phyloP scores from a whole-genome alignment of 2,329 filamentous ascomycete species.

The Fusarium beomiforme region DNA sequence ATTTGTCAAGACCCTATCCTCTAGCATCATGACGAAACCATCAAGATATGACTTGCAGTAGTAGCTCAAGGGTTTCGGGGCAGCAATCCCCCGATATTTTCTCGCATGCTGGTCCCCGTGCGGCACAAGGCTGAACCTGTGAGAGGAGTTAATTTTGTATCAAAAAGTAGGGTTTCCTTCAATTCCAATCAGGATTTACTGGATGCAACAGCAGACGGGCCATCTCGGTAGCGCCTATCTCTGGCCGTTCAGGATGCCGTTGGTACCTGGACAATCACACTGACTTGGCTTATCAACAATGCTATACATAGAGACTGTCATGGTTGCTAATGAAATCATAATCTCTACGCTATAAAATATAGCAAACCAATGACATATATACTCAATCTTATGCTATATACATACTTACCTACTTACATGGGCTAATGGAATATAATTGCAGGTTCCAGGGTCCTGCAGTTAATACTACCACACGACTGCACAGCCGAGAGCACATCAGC shows the following conservation, averaged over 20 bases:
- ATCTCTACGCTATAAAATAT: background rate
- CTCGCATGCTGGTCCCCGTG: conserved; percentile 14
- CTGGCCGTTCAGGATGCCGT: background rate
- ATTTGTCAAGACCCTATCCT: conserved; percentile 11
- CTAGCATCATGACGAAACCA: conserved; percentile 16
- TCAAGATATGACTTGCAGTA: conserved; percentile 39
- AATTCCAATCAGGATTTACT: background rate
- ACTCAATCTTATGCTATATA: background rate
- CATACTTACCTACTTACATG: background rate
- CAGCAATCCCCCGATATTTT: conserved; percentile 2
- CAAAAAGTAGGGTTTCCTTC: background rate
- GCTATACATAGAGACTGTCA: background rate
- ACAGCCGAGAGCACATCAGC: conserved; percentile 9
- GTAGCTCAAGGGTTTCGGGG: conserved; percentile 14
- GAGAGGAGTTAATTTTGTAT: too few species aligned
- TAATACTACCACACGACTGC: conserved; percentile 23
- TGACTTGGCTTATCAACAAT: background rate
- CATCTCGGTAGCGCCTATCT: conserved; percentile 2
- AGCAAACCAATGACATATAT: background rate
- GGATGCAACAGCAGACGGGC: background rate
- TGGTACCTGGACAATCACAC: background rate
- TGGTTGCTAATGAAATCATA: background rate
- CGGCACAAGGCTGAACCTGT: conserved; percentile 31
- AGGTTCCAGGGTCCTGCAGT: conserved; percentile 3
- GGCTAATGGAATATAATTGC: background rate